Conservation (phyloP, 495 filamentous ascomycete genomes). For the Penicillium cataractarum region DNA sequence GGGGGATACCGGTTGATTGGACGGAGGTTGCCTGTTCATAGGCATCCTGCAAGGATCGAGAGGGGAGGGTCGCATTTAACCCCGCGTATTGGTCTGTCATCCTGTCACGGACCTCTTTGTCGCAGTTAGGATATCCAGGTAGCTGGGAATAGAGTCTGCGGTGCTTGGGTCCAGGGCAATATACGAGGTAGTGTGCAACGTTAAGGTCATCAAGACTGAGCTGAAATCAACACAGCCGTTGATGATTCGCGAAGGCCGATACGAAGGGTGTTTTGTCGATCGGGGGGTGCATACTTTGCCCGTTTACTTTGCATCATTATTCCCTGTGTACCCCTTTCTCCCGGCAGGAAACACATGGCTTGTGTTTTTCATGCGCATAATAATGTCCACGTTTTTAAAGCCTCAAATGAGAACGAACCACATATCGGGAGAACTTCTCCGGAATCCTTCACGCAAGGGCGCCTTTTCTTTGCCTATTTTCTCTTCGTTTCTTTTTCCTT, state of each 20-base stretch:
- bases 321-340: neutral
- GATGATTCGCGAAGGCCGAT: neutral
- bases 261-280: no score
- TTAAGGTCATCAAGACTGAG: neutral
- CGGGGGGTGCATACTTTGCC: neutral
- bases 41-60: slow-evolving; percentile 25
- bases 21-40: slow-evolving; percentile 9
- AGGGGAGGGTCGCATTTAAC: neutral
- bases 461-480: neutral
- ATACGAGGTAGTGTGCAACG: neutral
- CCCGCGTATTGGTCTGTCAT: slow-evolving; percentile 1
- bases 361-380: slow-evolving; percentile 14
- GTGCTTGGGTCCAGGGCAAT: neutral
- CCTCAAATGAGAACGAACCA: neutral
- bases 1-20: slow-evolving; percentile 20
- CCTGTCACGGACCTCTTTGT: slow-evolving; percentile 2
- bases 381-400: slow-evolving; percentile 24
- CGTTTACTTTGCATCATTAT: neutral
- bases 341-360: slow-evolving; percentile 8
- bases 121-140: slow-evolving; percentile 27
- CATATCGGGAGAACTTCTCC: neutral
- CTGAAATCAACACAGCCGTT: no score
- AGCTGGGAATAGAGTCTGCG: slow-evolving; percentile 21
- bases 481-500: neutral
- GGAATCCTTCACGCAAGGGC: slow-evolving; percentile 20